Evolutionary conservation across 805 yeast genomes (phyloP).

Genomic region (Teunomyces kruisii): DNA sequence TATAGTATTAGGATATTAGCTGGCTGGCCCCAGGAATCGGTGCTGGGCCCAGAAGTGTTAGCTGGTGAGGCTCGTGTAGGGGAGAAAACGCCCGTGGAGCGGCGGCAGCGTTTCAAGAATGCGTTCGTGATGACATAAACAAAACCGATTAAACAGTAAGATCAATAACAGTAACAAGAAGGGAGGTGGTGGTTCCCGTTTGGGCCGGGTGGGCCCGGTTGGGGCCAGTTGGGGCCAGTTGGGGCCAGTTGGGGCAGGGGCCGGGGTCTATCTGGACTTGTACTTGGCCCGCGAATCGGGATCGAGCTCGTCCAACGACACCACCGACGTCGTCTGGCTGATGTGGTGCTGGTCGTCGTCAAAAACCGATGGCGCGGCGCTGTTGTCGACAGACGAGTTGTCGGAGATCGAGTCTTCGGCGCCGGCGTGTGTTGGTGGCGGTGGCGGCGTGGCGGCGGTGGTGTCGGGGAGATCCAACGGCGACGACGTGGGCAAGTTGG

Average conservation of each 20-base stretch:
- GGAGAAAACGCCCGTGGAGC: too few species aligned
- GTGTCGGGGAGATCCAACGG: slow-evolving; percentile 5
- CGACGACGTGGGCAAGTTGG: slow-evolving; percentile 8
- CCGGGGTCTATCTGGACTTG: slow-evolving; percentile 1
- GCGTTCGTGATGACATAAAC: neutral
- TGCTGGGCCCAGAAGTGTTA: too few species aligned
- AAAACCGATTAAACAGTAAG: too few species aligned
- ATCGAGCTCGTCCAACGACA: slow-evolving; percentile 34
- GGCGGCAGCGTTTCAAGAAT: too few species aligned
- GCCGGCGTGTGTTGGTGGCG: neutral
- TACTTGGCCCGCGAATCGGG: neutral
- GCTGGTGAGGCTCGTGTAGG: neutral
- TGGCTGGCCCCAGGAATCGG: neutral
- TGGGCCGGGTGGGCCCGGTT: too few species aligned
- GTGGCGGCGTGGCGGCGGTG: neutral
- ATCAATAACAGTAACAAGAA: too few species aligned
- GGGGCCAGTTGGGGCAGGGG: too few species aligned
- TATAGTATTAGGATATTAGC: neutral
- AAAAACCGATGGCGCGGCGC: slow-evolving; percentile 42
- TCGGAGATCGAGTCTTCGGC: slow-evolving; percentile 12
- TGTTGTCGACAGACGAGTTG: slow-evolving; percentile 31
- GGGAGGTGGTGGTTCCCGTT: too few species aligned
- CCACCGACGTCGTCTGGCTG: slow-evolving; percentile 33
- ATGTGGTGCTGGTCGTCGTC: slow-evolving; percentile 27
- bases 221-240: too few species aligned